Percentiles rank a stretch among this genome's conserved stretches.
Evolutionary conservation across 1,284 basidiomycete species (phyloP).

Genomic region (Anthracocystis panici-leucophaei): DNA sequence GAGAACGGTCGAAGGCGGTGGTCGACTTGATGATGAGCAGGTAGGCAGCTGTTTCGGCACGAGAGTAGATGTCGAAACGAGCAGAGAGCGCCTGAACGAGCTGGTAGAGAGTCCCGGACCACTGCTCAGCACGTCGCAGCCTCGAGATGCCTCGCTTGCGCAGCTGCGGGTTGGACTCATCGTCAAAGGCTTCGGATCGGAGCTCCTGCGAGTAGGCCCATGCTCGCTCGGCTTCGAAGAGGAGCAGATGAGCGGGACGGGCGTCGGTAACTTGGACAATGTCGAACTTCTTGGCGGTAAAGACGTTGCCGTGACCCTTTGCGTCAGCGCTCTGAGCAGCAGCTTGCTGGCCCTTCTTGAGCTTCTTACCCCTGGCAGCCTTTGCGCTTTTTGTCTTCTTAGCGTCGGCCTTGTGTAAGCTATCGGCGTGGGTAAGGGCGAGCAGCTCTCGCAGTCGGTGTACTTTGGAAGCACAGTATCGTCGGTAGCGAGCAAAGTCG

Average conservation of each 20-base stretch:
- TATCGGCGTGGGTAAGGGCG: conserved; percentile 79
- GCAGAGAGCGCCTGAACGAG: conserved; percentile 76
- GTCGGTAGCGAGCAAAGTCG: conserved; percentile 87
- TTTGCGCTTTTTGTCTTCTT: conserved; percentile 42
- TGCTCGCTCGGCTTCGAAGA: conserved; percentile 91
- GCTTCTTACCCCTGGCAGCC: conserved; percentile 50
- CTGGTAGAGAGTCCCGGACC: conserved; percentile 82
- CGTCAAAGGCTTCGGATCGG: conserved; percentile 74
- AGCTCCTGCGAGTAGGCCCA: conserved; percentile 90
- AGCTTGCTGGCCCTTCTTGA: conserved; percentile 47
- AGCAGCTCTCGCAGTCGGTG: conserved; percentile 86
- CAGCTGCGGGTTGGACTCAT: conserved; percentile 74
- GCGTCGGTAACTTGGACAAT: conserved; percentile 53
- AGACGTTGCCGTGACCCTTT: conserved; percentile 84
- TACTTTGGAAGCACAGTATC: conserved; percentile 87
- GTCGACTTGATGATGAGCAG: conserved; percentile 75
- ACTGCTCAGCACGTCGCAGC: conserved; percentile 85
- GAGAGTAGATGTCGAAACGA: conserved; percentile 51
- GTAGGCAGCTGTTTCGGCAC: conserved; percentile 73
- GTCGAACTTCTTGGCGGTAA: conserved; percentile 72
- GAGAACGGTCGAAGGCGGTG: conserved; percentile 73
- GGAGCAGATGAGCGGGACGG: conserved; percentile 74
- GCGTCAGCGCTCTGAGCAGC: conserved; percentile 59
- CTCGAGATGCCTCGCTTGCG: conserved; percentile 82
- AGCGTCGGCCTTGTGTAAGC: conserved; percentile 26